These are phyloP conservation scores for Hortaea sp. DNA, from an alignment of 2,329 filamentous ascomycete species.

Conservation along the genomic window DNA sequence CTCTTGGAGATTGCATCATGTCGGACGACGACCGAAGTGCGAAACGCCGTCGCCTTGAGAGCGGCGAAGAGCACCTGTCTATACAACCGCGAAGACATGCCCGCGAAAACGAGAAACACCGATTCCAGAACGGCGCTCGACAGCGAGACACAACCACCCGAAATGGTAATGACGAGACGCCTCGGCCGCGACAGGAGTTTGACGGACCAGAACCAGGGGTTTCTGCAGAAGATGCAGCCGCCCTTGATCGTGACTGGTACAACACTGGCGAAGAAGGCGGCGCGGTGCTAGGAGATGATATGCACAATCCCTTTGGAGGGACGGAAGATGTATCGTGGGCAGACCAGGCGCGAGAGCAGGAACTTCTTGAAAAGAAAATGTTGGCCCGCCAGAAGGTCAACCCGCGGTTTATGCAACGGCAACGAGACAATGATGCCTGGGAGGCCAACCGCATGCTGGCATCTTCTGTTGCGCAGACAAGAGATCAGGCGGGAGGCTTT, in stretches of 20 bases:
- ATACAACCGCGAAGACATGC: constrained; percentile 8
- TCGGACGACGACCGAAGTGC: constrained; percentile 39
- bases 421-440: constrained; percentile 95
- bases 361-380: constrained; percentile 70
- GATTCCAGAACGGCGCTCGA: constrained; percentile 5
- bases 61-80: constrained; percentile 42
- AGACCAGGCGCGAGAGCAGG: constrained; percentile 65
- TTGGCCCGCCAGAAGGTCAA: constrained; percentile 33
- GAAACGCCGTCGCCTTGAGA: constrained; percentile 58
- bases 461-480: constrained; percentile 83
- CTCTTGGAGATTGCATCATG: constrained; percentile 15
- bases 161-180: constrained; percentile 10
- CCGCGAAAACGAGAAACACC: neutral
- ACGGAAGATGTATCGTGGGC: constrained; percentile 58
- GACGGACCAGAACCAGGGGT: constrained; percentile 52
- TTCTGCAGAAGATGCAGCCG: constrained; percentile 59
- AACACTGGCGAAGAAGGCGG: constrained; percentile 68
- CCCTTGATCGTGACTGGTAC: constrained; percentile 88
- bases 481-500: constrained; percentile 66
- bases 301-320: constrained; percentile 82
- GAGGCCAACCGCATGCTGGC: constrained; percentile 98
- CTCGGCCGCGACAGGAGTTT: constrained; percentile 46
- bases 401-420: constrained; percentile 69
- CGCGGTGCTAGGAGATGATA: constrained; percentile 79
- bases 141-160: constrained; percentile 14